Base-by-base conservation (phyloP, 345 rosid genomes). In the Hypericum androsaemum region DNA sequence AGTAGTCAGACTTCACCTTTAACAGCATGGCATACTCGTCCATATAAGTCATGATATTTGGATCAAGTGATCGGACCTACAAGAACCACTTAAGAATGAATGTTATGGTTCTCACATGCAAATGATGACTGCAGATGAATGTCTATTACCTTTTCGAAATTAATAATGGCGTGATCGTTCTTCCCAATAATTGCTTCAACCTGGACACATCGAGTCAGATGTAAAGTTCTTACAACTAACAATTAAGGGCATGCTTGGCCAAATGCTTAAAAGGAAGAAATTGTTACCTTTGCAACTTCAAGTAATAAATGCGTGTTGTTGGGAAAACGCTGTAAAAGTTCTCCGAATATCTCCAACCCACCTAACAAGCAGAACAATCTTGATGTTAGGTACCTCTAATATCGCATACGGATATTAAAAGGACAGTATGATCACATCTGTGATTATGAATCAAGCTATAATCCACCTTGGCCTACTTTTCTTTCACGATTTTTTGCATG, bases 11-110 rank as follows among this genome's bases (percentile, higher is more conserved):
- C 77, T 92, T 92, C 52, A 68, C 66, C 70, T 85, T 84, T 37
- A 92, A 82, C 67, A 92, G 94, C 86, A 88, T 85, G 5, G 98
- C 98, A 71, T 83, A 88, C 81, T 92, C 97, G 66, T 92, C 97
- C 98, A 88, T 92, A 61, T 81, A 88, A 46, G 88, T 85, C 46
- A 80, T 56, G 12, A 88, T 66, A 67, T 75, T 81, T 15, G 98
- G 98, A 77, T 92, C 98, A 65, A 83, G 73, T 68, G 83, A 80
- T 43, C 87, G 88, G 70, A 86, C 98, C 98, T 92, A 74, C 59
- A 78, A 64, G 14, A n/a, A 22, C 40, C 52, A 45, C 32, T 41
- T 49, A 32, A 56, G 50, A 15, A 10, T 37, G 45, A 8, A 3
- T 7, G 49, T 39, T 40, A 38, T 39, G 22, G 35, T 10, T 5